phyloP scores from a whole-genome alignment of 345 rosid genomes.

The Arabidopsis suecica region DNA sequence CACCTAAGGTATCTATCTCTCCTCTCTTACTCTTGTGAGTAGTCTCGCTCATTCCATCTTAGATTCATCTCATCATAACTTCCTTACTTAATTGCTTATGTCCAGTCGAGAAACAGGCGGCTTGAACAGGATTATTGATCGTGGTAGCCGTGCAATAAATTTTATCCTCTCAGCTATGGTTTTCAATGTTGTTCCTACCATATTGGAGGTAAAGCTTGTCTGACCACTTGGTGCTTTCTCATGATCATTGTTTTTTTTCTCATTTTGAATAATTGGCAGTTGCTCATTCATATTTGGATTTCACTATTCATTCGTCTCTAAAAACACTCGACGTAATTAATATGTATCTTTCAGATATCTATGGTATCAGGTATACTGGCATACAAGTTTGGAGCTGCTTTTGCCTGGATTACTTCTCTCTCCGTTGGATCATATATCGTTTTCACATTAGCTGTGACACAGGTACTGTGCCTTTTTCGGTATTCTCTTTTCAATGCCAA shows the following conservation, averaged over 20 bases:
- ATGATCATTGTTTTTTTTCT: not conserved
- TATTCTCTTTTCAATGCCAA: slow-evolving; percentile 1
- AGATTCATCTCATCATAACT: slow-evolving; percentile 21
- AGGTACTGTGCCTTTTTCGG: slow-evolving; percentile 55
- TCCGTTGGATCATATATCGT: slow-evolving; percentile 84
- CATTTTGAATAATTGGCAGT: slow-evolving; percentile 1
- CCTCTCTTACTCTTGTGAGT: slow-evolving; percentile 1
- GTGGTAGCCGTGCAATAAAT: slow-evolving; percentile 99
- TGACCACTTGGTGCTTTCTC: slow-evolving; percentile 25
- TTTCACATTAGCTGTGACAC: slow-evolving; percentile 89
- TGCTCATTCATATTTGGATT: not conserved
- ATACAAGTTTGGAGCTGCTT: slow-evolving; percentile 93
- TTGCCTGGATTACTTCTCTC: slow-evolving; percentile 97
- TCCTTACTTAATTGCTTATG: slow-evolving; percentile 38
- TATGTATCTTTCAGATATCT: slow-evolving; percentile 75
- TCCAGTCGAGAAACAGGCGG: slow-evolving; percentile 98
- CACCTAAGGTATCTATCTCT: slow-evolving; percentile 76
- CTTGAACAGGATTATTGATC: slow-evolving; percentile 89
- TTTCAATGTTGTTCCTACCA: slow-evolving; percentile 92
- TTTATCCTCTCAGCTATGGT: slow-evolving; percentile 94
- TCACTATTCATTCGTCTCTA: slow-evolving; percentile 29
- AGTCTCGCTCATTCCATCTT: slow-evolving; percentile 10
- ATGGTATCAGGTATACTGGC: slow-evolving; percentile 97
- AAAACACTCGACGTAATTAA: slow-evolving; percentile 49
- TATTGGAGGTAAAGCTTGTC: slow-evolving; percentile 76